Base-by-base conservation (phyloP, 2,329 filamentous ascomycete species). In the Sarocladium oryzae region DNA sequence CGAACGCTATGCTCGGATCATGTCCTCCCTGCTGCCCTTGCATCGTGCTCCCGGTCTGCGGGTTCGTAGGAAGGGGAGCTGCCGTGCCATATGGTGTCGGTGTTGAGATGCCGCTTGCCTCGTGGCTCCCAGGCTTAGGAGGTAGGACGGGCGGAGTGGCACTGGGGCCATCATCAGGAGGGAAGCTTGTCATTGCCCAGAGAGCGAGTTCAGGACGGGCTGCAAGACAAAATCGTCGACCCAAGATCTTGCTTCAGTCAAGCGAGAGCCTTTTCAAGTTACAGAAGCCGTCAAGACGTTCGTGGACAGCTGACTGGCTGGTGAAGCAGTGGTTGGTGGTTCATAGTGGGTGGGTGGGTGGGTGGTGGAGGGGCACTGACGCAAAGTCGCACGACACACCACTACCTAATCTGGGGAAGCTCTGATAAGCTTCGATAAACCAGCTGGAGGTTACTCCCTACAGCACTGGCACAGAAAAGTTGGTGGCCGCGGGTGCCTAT, bases 71-170 rank as follows among this genome's bases (percentile, higher is more conserved):
- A 51, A 57, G 28, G 13, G 21, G 7, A 4, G 23, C 48, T 23
- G 48, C 55, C 24, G 52, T 70, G 70, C 9, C 70, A 20, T 49
- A 49, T 18, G 46, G 33, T 50, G 78, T 71, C 1, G 86, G 85
- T 21, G 85, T 88, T 60, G 78, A 78, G 56, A 81, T 75, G 55
- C 84, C 81, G 66, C 81, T 88, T 49, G 78, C 71, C 57, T 88
- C 85, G 64, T 85, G 84, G 66, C 79, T 85, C 58, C 73, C 77
- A 15, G 85, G 82, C 63, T 89, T 89, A 1, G 86, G 86, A 2
- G 86, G 86, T 15, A 84, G 85, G 8, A 83, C 77, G 0, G 86
- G 86, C 23, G 86, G 85, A 4, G 66, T 66, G 43, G 43, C 43
- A 5, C 26, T 9, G 20, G 43, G 43, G 26, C 43, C 43, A 26